These are phyloP conservation scores for Mortierella sp. DNA, from an alignment of 371 early-diverging fungal species.

Conservation along the genomic window DNA sequence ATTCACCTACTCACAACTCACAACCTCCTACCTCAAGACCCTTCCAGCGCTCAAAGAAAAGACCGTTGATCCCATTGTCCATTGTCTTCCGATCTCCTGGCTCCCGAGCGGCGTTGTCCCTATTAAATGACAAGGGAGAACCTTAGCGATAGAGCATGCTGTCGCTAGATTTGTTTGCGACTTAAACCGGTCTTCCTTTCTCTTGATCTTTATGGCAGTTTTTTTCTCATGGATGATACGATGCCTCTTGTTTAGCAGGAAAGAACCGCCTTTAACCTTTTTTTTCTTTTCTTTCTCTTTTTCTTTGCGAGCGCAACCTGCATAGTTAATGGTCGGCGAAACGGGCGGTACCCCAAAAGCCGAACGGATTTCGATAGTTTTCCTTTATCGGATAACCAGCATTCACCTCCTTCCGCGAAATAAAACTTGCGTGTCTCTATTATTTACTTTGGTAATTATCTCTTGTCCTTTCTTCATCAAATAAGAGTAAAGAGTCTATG, in stretches of 20 bases:
- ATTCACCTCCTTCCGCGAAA: no score
- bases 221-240: neutral
- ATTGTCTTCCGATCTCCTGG: neutral
- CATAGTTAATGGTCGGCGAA: neutral
- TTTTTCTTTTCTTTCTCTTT: neutral
- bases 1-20: neutral
- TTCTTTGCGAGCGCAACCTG: neutral
- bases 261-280: neutral
- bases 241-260: neutral
- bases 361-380: no score
- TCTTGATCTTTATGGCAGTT: neutral
- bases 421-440: no score
- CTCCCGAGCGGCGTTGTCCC: neutral
- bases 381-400: no score
- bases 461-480: no score
- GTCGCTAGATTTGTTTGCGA: slow-evolving; percentile 1
- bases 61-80: neutral
- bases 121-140: neutral
- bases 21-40: neutral
- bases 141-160: neutral
- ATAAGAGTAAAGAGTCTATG: no score
- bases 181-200: slow-evolving; percentile 1
- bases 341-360: neutral
- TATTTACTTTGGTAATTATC: no score
- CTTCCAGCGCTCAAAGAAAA: neutral